These are phyloP conservation scores for Cryphonectria carpinicola DNA, from an alignment of 2,329 filamentous ascomycete species.

Conservation along the genomic window DNA sequence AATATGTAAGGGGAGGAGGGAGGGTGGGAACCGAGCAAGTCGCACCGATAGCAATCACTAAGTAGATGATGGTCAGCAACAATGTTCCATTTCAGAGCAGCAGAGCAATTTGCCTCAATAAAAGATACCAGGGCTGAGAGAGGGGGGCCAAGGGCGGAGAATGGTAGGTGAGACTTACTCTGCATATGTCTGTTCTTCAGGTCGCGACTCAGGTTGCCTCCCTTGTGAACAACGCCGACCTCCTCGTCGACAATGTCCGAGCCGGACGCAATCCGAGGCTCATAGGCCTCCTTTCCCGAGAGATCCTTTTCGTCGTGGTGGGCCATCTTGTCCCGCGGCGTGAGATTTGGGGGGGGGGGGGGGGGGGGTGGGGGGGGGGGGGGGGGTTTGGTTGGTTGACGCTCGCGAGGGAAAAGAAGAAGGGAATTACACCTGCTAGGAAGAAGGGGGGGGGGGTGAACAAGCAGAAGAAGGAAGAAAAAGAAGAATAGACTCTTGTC, in stretches of 20 bases:
- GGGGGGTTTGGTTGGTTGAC: no score
- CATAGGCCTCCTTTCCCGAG: conserved; percentile 31
- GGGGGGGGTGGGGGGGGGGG: no score
- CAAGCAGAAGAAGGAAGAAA: neutral
- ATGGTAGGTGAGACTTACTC: conserved; percentile 29
- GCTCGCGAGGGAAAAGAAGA: neutral
- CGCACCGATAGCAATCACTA: conserved; percentile 49
- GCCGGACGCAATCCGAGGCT: conserved; percentile 29
- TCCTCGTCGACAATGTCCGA: conserved; percentile 39
- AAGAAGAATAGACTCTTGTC: no score
- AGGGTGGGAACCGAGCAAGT: neutral
- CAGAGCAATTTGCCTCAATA: neutral
- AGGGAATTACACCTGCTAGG: neutral
- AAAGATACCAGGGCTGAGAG: neutral
- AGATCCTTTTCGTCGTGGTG: conserved; percentile 35
- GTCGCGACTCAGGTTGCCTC: conserved; percentile 40
- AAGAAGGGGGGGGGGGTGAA: neutral
- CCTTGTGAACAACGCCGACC: conserved; percentile 41
- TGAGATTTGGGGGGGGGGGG: no score
- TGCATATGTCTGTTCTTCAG: conserved; percentile 48
- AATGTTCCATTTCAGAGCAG: neutral
- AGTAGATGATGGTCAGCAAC: conserved; percentile 6
- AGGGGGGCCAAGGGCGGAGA: neutral
- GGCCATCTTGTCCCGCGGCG: conserved; percentile 32
- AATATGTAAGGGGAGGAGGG: neutral